phyloP scores from a whole-genome alignment of 257 asterid species.

The Plantago major region DNA sequence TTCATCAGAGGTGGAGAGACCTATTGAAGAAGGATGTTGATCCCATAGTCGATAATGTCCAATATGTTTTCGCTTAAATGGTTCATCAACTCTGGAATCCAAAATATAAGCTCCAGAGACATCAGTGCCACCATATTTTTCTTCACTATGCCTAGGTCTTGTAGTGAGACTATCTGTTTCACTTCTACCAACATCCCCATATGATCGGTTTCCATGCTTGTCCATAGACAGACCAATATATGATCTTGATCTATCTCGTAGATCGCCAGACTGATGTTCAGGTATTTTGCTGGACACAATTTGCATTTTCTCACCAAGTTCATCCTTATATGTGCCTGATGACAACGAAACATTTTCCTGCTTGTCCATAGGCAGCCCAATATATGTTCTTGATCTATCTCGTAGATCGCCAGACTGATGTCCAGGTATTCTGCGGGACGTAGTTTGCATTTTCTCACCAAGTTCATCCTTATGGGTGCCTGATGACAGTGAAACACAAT shows the following conservation, averaged over 20 bases:
- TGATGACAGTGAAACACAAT: conserved; percentile 19
- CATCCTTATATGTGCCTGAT: neutral
- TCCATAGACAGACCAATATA: neutral
- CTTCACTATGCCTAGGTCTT: neutral
- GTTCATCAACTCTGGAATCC: neutral
- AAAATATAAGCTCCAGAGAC: no score
- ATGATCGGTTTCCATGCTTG: neutral
- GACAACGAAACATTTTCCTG: no score
- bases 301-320: neutral
- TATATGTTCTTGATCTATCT: conserved; percentile 1
- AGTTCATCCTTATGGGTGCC: conserved; percentile 19
- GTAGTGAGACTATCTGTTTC: neutral
- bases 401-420: neutral
- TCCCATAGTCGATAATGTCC: neutral
- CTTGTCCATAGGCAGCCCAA: neutral
- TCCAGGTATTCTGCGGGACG: neutral
- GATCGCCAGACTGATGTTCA: neutral
- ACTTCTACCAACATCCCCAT: neutral
- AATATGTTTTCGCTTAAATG: neutral
- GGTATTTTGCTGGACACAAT: neutral
- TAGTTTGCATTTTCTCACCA: neutral
- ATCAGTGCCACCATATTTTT: neutral
- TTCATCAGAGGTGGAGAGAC: neutral
- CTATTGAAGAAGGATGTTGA: neutral
- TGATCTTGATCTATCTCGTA: conserved; percentile 1